Evolutionary conservation across 176 grass and related monocot species (phyloP), one percentile per base, ranked within the genome.

Genomic region (Carex pumila): DNA sequence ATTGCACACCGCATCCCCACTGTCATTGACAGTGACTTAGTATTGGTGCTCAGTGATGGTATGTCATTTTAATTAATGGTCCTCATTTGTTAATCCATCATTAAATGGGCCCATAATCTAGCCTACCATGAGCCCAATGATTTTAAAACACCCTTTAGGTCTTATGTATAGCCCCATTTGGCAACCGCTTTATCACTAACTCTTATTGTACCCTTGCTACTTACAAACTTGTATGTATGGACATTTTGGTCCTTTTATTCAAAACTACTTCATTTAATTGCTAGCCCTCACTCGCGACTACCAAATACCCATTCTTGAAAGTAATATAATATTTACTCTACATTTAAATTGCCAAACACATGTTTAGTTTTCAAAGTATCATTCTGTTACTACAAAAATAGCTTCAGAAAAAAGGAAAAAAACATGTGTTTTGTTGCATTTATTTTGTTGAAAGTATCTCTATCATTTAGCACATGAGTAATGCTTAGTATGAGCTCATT

Each of bases 1-100:
- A 99, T 99, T 22, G 96, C 96, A 15, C 96, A 99, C 54, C 91
- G 96, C 63, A 99, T 99, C 66, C 96, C 96, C 4, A 99, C 96
- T 31, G 96, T 99, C 25, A 99, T 99, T 74, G 96, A 99, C 83
- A 99, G 96, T 83, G 96, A 99, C 74, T 88, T 99, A 54, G 91
- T 99, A 70, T 79, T 99, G 86, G 93, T 99, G 18, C 91, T 99
- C 19, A 93, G 88, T 10, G 93, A 95, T 67, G 96, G 96, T 99
- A 89, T 12, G 79, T 60, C 37, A 69, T 19, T 43, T 55, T 25
- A 25, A 25, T 25, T 25, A 25, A 25, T 25, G 25, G 25, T 25
- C 25, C 25, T 78, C n/a, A n/a, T 45, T 18, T 80, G 5, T 13
- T 12, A 66, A 72, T 80, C 49, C 65, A 6, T 41, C 37, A 54